Conservation (phyloP, 116 monocot genomes). For the Dioscorea cayenensis region DNA sequence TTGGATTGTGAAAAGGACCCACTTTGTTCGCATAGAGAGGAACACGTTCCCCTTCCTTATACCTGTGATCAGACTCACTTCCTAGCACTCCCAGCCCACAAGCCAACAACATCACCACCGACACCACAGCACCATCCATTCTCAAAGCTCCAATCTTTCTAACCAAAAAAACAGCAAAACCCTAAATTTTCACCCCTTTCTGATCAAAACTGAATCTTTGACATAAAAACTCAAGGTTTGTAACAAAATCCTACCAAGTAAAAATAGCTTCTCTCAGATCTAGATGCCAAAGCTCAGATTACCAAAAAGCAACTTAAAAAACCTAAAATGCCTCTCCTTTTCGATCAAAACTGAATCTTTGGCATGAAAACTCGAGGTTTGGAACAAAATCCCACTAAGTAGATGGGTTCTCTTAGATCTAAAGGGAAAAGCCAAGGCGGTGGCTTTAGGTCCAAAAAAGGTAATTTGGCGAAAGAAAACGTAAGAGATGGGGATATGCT, state of each 20-base stretch:
- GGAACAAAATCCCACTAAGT: too few species aligned
- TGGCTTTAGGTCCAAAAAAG: too few species aligned
- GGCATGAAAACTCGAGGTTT: too few species aligned
- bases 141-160: background rate
- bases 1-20: constrained; percentile 72
- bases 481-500: too few species aligned
- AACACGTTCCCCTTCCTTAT: constrained; percentile 47
- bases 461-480: too few species aligned
- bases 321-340: background rate
- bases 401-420: too few species aligned
- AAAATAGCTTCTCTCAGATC: too few species aligned
- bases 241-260: too few species aligned
- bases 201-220: too few species aligned
- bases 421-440: too few species aligned
- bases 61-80: constrained; percentile 56
- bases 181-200: background rate
- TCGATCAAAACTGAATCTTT: too few species aligned
- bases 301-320: background rate
- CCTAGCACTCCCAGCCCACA: constrained; percentile 27
- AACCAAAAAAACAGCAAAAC: background rate
- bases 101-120: constrained; percentile 8
- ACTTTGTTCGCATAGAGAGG: constrained; percentile 81
- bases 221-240: too few species aligned
- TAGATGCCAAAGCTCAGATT: background rate
- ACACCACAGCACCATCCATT: background rate